A percentile compares a stretch with the other conserved stretches of the same genome.
Conservation (phyloP, 176 grass and related monocot genomes). For the Lolium rigidum region DNA sequence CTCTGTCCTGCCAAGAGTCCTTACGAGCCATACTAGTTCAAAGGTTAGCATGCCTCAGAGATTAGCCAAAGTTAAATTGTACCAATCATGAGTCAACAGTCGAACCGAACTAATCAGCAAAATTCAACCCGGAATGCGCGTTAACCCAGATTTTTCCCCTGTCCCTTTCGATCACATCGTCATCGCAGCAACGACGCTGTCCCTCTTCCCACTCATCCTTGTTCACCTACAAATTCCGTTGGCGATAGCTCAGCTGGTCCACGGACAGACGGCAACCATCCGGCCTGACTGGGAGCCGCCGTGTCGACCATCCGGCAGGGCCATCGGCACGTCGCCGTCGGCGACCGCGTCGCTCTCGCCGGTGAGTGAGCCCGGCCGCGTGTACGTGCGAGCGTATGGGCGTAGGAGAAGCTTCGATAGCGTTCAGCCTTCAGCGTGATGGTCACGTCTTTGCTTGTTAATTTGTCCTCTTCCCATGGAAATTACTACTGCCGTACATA, state of each 20-base stretch:
- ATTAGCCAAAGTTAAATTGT: background rate
- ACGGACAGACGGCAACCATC: constrained; percentile 37
- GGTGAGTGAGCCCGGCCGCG: too few relatives aligned
- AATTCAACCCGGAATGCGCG: background rate
- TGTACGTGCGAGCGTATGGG: too few relatives aligned
- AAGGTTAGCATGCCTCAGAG: too few relatives aligned
- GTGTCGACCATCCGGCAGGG: constrained; percentile 41
- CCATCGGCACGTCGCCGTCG: too few relatives aligned
- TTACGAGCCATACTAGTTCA: too few relatives aligned
- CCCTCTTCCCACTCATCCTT: background rate
- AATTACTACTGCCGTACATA: too few relatives aligned
- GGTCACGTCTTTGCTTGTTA: too few relatives aligned
- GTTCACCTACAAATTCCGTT: background rate
- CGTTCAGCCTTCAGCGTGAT: too few relatives aligned
- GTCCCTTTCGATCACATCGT: background rate
- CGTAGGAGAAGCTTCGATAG: too few relatives aligned
- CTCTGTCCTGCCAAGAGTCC: too few relatives aligned
- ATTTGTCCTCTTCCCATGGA: too few relatives aligned
- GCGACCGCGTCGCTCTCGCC: too few relatives aligned
- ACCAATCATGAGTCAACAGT: background rate
- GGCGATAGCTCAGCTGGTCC: background rate
- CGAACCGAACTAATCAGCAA: background rate
- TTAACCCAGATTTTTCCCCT: background rate
- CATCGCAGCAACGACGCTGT: background rate
- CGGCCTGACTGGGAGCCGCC: background rate